Evolutionary conservation across 1,284 basidiomycete genomes (phyloP).

Genomic region (Peniophora sp.): DNA sequence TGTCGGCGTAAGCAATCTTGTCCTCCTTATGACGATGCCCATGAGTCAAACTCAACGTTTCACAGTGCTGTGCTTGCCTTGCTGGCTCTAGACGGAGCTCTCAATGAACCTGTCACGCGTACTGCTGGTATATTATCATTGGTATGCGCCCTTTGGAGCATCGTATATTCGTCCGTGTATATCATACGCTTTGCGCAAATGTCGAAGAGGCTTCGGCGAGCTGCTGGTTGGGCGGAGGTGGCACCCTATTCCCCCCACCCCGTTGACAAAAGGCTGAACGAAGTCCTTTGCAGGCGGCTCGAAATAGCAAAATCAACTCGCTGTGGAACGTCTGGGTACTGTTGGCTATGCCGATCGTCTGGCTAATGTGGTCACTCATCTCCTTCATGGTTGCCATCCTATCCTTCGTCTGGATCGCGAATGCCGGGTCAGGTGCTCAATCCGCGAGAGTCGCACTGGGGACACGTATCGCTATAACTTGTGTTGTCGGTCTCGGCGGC

Average conservation of each 20-base stretch:
- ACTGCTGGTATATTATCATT: conserved; percentile 61
- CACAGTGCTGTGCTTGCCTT: conserved; percentile 55
- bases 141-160: conserved; percentile 62
- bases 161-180: conserved; percentile 70
- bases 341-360: conserved; percentile 64
- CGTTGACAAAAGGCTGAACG: neutral
- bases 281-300: conserved; percentile 49
- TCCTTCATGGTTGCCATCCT: conserved; percentile 60
- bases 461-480: too few relatives aligned
- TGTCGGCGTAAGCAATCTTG: conserved; percentile 41
- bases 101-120: conserved; percentile 55
- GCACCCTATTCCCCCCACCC: neutral
- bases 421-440: conserved; percentile 14
- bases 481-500: too few relatives aligned
- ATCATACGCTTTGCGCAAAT: conserved; percentile 73
- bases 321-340: conserved; percentile 80
- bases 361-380: conserved; percentile 75
- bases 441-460: too few relatives aligned
- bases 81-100: conserved; percentile 57
- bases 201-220: conserved; percentile 62
- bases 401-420: conserved; percentile 66
- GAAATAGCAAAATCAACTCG: conserved; percentile 53
- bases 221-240: conserved; percentile 64
- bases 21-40: neutral
- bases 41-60: too few relatives aligned